Percentiles rank a stretch among this genome's conserved stretches.
Evolutionary conservation across 495 filamentous ascomycete species (phyloP).

Genomic region (Xanthoparmelia taractica): DNA sequence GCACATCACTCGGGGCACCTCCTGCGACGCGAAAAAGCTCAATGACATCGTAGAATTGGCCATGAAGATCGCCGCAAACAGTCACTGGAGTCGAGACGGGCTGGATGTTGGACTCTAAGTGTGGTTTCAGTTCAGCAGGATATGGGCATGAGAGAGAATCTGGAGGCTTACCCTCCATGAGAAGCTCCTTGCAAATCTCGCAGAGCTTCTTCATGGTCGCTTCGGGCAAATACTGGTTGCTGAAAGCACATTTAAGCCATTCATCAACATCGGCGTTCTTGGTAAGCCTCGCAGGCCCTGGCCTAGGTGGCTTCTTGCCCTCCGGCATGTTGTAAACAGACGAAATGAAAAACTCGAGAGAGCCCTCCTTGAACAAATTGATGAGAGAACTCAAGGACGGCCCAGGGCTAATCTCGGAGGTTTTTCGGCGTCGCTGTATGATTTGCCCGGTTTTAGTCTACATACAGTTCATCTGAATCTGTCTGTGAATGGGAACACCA

Average conservation of each 20-base stretch:
- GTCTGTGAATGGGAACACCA: background rate
- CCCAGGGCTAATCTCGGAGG: background rate
- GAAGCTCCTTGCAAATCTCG: conserved; percentile 94
- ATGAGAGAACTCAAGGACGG: background rate
- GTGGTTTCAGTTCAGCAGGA: background rate
- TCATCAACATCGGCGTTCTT: conserved; percentile 83
- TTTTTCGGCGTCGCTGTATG: background rate
- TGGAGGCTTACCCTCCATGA: conserved; percentile 79
- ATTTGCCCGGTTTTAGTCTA: background rate
- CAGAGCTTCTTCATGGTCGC: conserved; percentile 96
- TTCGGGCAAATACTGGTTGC: conserved; percentile 94
- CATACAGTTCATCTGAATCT: background rate
- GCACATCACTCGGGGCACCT: conserved; percentile 79
- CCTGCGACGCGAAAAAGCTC: conserved; percentile 95
- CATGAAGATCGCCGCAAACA: conserved; percentile 96
- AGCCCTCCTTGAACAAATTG: background rate
- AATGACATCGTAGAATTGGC: conserved; percentile 96
- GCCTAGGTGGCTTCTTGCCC: conserved; percentile 67
- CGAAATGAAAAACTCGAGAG: background rate
- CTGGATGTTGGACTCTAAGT: conserved; percentile 92
- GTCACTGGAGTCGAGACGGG: conserved; percentile 95
- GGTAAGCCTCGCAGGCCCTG: conserved; percentile 78
- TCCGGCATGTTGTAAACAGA: conserved; percentile 33
- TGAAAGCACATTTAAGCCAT: conserved; percentile 91
- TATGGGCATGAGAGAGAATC: background rate